Percentiles rank a stretch among this genome's conserved stretches.
These are phyloP conservation scores for Leucosporidium creatinivorum DNA, from an alignment of 768 basidiomycete species.

Conservation along the genomic window DNA sequence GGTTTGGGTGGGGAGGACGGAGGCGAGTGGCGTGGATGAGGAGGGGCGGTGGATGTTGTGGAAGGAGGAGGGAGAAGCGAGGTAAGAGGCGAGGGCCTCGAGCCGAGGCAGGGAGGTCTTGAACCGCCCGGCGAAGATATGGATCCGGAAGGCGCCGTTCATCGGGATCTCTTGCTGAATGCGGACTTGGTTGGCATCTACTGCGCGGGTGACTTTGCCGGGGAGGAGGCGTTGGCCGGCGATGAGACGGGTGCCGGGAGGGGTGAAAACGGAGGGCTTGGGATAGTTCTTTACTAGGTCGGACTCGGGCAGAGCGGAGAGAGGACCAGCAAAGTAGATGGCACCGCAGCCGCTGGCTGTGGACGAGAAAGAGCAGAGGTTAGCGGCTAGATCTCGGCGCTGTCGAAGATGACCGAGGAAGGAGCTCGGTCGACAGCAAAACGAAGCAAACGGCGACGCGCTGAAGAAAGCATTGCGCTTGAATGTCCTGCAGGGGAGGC, in stretches of 20 bases:
- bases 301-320: conserved; percentile 35
- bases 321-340: conserved; percentile 33
- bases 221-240: conserved; percentile 36
- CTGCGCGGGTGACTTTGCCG: conserved; percentile 34
- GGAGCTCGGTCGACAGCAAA: too few species aligned
- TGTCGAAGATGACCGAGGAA: too few species aligned
- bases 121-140: conserved; percentile 33
- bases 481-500: conserved; percentile 20
- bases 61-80: conserved; percentile 35
- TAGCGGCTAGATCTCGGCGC: too few species aligned
- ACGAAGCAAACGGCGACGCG: too few species aligned
- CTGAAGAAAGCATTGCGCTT: conserved; percentile 39
- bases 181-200: conserved; percentile 37
- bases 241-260: conserved; percentile 32
- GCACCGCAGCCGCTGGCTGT: conserved; percentile 38
- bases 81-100: conserved; percentile 26
- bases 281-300: conserved; percentile 32
- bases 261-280: conserved; percentile 35
- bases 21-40: conserved; percentile 12
- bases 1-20: conserved; percentile 26
- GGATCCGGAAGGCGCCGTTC: conserved; percentile 36
- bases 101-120: conserved; percentile 10
- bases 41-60: conserved; percentile 33
- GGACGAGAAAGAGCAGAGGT: too few species aligned
- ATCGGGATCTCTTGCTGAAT: conserved; percentile 39